Evolutionary conservation across 2,329 filamentous ascomycete genomes (phyloP).

Genomic region (Ilyonectria destructans): DNA sequence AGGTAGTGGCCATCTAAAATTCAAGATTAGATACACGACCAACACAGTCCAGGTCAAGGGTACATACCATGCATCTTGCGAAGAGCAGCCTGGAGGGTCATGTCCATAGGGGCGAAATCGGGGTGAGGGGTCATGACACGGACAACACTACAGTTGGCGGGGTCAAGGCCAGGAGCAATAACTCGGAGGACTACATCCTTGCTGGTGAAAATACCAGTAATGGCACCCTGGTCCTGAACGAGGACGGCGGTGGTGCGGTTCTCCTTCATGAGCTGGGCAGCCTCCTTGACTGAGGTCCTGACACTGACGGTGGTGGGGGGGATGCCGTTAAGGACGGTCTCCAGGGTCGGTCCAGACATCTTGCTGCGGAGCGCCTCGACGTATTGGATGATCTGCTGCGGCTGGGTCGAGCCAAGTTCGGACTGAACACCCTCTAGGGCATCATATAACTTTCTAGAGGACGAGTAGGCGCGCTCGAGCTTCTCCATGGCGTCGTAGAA

Average conservation of each 20-base stretch:
- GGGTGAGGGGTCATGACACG: constrained; percentile 99
- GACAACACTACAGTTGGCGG: constrained; percentile 95
- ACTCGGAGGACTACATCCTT: constrained; percentile 99
- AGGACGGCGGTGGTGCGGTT: constrained; percentile 97
- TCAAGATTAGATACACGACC: constrained; percentile 40
- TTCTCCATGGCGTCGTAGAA: constrained; percentile 99
- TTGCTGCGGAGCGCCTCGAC: constrained; percentile 95
- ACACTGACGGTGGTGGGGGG: constrained; percentile 97
- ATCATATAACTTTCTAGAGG: constrained; percentile 98
- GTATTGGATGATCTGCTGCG: constrained; percentile 99
- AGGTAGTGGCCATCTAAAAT: constrained; percentile 93
- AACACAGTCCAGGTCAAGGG: background rate
- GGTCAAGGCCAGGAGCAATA: constrained; percentile 96
- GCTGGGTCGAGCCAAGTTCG: constrained; percentile 94
- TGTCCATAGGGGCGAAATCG: constrained; percentile 98
- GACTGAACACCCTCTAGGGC: constrained; percentile 98
- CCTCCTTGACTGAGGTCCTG: constrained; percentile 95
- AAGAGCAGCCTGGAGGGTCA: constrained; percentile 98
- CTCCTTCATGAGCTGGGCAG: constrained; percentile 97
- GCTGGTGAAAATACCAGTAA: constrained; percentile 99
- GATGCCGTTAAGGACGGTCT: constrained; percentile 92
- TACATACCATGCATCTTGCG: constrained; percentile 97
- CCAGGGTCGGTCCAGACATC: constrained; percentile 98
- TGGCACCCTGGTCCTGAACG: constrained; percentile 96
- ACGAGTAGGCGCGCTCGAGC: constrained; percentile 96